Conservation (phyloP, 2,329 filamentous ascomycete genomes). For the Aureobasidium sp. region DNA sequence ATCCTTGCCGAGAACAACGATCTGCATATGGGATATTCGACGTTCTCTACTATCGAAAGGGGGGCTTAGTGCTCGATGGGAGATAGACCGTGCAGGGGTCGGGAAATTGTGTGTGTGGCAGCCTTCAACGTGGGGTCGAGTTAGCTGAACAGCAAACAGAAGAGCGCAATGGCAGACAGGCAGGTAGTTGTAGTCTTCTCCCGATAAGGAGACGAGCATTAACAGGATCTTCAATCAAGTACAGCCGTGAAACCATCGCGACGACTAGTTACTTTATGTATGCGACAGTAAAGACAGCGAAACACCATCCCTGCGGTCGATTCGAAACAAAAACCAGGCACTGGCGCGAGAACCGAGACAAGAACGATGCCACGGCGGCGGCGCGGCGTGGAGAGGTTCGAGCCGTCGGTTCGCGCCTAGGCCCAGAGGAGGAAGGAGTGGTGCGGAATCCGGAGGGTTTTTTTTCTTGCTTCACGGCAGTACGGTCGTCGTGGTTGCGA, state of each 20-base stretch:
- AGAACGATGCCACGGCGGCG: background rate
- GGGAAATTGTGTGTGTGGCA: slow-evolving; percentile 8
- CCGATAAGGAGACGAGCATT: background rate
- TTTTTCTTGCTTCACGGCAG: background rate
- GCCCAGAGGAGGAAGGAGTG: background rate
- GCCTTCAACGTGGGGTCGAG: slow-evolving; percentile 5
- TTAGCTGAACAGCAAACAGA: background rate
- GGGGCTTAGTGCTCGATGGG: background rate
- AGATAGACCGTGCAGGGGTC: slow-evolving; percentile 4
- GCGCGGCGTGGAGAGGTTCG: background rate
- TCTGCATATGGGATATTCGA: slow-evolving; percentile 1
- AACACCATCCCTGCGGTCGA: background rate
- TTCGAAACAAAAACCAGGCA: background rate
- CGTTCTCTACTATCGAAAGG: background rate
- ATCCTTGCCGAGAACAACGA: background rate
- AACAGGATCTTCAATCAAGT: background rate
- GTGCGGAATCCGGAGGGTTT: background rate
- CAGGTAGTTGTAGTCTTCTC: background rate
- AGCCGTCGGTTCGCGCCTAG: background rate
- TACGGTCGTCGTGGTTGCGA: background rate
- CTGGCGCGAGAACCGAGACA: background rate
- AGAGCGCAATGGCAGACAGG: background rate
- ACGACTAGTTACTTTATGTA: background rate
- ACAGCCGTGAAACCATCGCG: background rate
- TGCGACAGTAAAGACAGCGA: background rate